Base-by-base conservation (phyloP, 2,329 filamentous ascomycete genomes). In the Phyllosticta capitalensis region DNA sequence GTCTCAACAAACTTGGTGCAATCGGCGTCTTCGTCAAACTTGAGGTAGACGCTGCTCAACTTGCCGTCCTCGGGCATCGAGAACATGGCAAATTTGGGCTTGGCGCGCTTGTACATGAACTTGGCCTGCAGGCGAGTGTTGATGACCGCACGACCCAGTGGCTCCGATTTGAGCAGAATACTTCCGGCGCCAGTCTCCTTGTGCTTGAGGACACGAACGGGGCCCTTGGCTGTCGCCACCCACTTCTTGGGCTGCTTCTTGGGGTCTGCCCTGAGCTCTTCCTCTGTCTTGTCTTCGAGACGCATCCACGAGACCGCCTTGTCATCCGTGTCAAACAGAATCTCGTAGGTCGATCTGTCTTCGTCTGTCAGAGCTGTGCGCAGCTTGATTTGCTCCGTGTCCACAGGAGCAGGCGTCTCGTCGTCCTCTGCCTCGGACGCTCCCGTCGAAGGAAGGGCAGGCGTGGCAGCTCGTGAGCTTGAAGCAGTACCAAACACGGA, bases 191-290 rank as follows among this genome's bases (percentile, higher is more conserved):
- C 67, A 21, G 64, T 68, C 51, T 66, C 63, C 58, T 73, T 73
- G 61, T 71, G 67, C 62, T 70, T 71, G 51, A 74, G 66, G 26
- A 74, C 69, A 64, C 68, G 71, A 3, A 74, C 61, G 2, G 68
- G 67, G 12, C 70, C 72, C 26, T 66, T 68, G 2, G 67, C 68
- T 30, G 68, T 60, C 54, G 64, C 70, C 24, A 67, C 65, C 71
- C 71, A 74, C 45, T 61, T 61, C 60, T 70, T 70, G 14, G 49
- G n/a, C 12, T 59, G 52, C 60, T 48, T 62, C 60, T 19, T 63
- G 65, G 28, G 64, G 61, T 45, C 68, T 63, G 26, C 66, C 64
- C 22, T 48, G 1, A 49, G 19, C 52, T 55, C 52, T 10, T 22
- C 68, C 63, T 54, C 69, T 64, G 22, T 52, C 55, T 61, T 70